Conservation (phyloP, 345 rosid species). For the Raphanus sativus region DNA sequence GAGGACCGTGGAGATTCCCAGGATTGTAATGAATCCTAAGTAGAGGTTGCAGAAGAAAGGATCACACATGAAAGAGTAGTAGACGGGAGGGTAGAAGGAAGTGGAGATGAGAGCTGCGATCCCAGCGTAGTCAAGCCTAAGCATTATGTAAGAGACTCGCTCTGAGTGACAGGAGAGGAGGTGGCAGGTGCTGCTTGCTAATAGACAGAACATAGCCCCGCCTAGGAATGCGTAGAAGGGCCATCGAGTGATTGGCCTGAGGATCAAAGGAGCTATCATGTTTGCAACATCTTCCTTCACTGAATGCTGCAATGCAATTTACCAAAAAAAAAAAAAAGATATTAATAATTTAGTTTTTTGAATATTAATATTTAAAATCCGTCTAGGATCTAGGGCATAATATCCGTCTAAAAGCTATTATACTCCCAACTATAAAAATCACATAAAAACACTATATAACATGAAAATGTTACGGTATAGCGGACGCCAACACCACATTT, state of each 20-base stretch:
- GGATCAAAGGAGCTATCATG: constrained; percentile 67
- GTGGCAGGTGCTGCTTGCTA: constrained; percentile 86
- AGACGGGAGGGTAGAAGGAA: constrained; percentile 86
- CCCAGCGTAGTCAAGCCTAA: constrained; percentile 85
- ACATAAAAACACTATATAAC: no score
- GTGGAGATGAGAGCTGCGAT: constrained; percentile 86
- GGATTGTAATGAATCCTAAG: constrained; percentile 72
- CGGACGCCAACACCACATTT: no score
- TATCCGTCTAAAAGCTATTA: no score
- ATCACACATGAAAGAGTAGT: constrained; percentile 88
- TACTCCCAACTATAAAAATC: no score
- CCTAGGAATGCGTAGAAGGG: constrained; percentile 89
- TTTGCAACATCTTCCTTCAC: constrained; percentile 74
- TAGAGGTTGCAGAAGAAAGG: constrained; percentile 93
- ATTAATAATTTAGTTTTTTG: no score
- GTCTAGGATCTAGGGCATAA: no score
- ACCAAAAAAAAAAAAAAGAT: neutral
- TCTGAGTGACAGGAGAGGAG: constrained; percentile 89
- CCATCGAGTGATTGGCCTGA: constrained; percentile 86
- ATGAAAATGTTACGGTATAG: no score
- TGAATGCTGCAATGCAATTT: constrained; percentile 47
- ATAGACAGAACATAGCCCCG: constrained; percentile 95
- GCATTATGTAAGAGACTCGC: constrained; percentile 81
- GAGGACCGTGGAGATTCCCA: constrained; percentile 66
- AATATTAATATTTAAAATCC: no score